A percentile compares a stretch with the other conserved stretches of the same genome.
phyloP scores from a whole-genome alignment of 345 rosid species.

The Combretum micranthum region DNA sequence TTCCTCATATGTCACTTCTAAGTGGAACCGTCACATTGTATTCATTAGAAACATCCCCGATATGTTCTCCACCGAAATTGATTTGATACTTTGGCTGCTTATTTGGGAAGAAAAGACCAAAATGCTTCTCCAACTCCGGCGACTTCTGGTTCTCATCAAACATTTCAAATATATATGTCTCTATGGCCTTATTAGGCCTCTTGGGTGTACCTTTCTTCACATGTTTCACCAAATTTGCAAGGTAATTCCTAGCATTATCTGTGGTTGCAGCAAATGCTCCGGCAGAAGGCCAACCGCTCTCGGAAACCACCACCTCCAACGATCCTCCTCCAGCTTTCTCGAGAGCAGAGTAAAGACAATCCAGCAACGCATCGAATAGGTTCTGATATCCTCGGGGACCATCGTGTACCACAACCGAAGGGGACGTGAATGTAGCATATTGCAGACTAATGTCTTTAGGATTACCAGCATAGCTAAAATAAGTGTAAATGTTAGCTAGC shows the following conservation, averaged over 20 bases:
- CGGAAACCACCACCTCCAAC: slow-evolving; percentile 28
- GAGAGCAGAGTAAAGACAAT: slow-evolving; percentile 23
- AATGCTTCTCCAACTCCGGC: slow-evolving; percentile 27
- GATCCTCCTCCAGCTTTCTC: slow-evolving; percentile 20
- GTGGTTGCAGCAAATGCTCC: slow-evolving; percentile 14
- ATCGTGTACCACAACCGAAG: slow-evolving; percentile 21
- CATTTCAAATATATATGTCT: slow-evolving; percentile 32
- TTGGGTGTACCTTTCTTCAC: slow-evolving; percentile 30
- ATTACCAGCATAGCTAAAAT: slow-evolving; percentile 25
- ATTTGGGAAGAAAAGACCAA: slow-evolving; percentile 26
- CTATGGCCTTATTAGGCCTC: slow-evolving; percentile 24
- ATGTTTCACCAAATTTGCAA: slow-evolving; percentile 20
- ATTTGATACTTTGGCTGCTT: slow-evolving; percentile 24
- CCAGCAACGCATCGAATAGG: slow-evolving; percentile 35
- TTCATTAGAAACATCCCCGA: slow-evolving; percentile 10
- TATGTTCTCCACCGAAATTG: slow-evolving; percentile 13
- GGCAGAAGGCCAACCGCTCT: slow-evolving; percentile 36
- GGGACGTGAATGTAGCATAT: slow-evolving; percentile 25
- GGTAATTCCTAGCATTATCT: slow-evolving; percentile 19
- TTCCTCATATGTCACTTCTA: no score
- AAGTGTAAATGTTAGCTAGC: slow-evolving; percentile 30
- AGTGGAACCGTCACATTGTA: no score
- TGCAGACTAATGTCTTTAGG: slow-evolving; percentile 22
- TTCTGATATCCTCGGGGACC: slow-evolving; percentile 17
- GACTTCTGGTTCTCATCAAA: slow-evolving; percentile 33